Conservation (phyloP, 805 yeast species). For the Ogataea thermomethanolica region DNA sequence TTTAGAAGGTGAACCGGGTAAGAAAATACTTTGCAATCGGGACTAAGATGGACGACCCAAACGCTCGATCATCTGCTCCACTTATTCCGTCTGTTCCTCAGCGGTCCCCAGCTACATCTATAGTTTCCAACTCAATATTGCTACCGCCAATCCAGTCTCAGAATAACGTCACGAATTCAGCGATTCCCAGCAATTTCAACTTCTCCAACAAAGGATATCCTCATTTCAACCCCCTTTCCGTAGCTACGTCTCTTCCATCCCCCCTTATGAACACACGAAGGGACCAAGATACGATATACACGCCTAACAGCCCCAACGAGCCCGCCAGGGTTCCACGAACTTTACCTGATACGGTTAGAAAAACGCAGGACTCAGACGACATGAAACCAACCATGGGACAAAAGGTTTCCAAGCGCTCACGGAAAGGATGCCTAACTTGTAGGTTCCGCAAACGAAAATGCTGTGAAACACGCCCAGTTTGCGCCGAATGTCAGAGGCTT, state of each 20-base stretch:
- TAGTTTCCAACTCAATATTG: constrained; percentile 6
- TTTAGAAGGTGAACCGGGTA: not conserved
- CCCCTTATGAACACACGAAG: too few relatives aligned
- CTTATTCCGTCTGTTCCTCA: not conserved
- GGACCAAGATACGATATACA: too few relatives aligned
- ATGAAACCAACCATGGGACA: not conserved
- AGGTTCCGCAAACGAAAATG: constrained; percentile 42
- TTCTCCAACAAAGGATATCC: not conserved
- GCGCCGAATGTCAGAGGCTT: constrained; percentile 28
- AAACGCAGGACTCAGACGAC: not conserved
- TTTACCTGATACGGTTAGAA: constrained; percentile 11
- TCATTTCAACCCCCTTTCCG: too few relatives aligned
- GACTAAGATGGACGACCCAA: too few relatives aligned
- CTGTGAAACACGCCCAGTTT: constrained; percentile 39
- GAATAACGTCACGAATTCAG: not conserved
- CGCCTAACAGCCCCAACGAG: too few relatives aligned
- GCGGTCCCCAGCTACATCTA: not conserved
- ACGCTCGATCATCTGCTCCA: too few relatives aligned
- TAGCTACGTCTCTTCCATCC: too few relatives aligned
- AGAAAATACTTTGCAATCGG: not conserved
- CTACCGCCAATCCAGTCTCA: constrained; percentile 14
- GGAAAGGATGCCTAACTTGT: constrained; percentile 37
- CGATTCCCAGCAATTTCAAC: not conserved
- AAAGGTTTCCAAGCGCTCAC: constrained; percentile 24
- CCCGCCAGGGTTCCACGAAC: constrained; percentile 13